phyloP scores from a whole-genome alignment of 208 protist genomes.

The Wallacemonas sp. region DNA sequence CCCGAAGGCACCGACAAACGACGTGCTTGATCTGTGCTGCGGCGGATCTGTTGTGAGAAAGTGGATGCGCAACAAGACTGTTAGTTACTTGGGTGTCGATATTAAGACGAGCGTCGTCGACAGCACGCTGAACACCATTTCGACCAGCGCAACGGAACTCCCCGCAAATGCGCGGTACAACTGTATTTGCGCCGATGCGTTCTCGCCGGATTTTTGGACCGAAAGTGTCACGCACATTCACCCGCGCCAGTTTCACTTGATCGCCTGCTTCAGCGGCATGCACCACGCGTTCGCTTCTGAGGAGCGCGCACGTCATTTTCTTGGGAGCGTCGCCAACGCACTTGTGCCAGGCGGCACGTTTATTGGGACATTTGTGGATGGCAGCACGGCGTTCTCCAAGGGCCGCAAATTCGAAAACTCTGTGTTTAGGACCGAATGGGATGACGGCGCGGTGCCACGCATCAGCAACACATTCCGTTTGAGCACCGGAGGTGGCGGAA shows the following conservation, averaged over 20 bases:
- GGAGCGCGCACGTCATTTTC: slow-evolving; percentile 55
- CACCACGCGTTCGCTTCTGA: slow-evolving; percentile 77
- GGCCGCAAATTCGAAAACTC: slow-evolving; percentile 57
- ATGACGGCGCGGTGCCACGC: slow-evolving; percentile 54
- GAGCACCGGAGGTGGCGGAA: slow-evolving; percentile 40
- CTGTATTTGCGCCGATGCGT: slow-evolving; percentile 75
- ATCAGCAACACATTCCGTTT: slow-evolving; percentile 70
- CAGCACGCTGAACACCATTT: slow-evolving; percentile 35
- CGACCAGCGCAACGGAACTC: slow-evolving; percentile 37
- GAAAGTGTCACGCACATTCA: slow-evolving; percentile 74
- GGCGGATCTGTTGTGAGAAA: slow-evolving; percentile 76
- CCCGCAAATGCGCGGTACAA: slow-evolving; percentile 51
- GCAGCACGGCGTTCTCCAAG: slow-evolving; percentile 56
- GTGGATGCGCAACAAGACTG: slow-evolving; percentile 84
- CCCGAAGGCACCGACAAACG: slow-evolving; percentile 68
- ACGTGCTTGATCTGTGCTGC: slow-evolving; percentile 88
- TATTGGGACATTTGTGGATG: slow-evolving; percentile 74
- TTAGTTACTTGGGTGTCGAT: slow-evolving; percentile 78
- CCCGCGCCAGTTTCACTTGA: slow-evolving; percentile 79
- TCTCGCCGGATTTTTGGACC: slow-evolving; percentile 78
- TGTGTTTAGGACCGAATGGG: slow-evolving; percentile 70
- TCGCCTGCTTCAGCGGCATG: slow-evolving; percentile 76
- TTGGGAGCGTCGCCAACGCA: slow-evolving; percentile 77
- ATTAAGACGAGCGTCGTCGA: slow-evolving; percentile 65
- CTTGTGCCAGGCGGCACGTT: slow-evolving; percentile 81